Percentiles rank a stretch among this genome's conserved stretches.
These are phyloP conservation scores for Trichoderma atrobrunneum DNA, from an alignment of 2,329 filamentous ascomycete genomes.

Conservation along the genomic window DNA sequence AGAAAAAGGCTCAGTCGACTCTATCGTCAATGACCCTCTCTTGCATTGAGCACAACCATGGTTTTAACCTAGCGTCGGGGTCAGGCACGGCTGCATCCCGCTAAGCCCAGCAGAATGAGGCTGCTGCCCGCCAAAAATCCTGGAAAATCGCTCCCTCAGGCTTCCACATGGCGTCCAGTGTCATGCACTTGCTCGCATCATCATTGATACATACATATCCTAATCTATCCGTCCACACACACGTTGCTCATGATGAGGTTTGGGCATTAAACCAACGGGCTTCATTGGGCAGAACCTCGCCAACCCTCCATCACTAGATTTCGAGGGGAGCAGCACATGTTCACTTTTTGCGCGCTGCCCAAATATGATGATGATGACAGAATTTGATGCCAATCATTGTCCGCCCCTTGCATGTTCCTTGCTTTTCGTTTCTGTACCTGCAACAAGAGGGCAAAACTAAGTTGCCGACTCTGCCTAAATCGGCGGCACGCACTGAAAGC, in stretches of 20 bases:
- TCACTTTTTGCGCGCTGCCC: neutral
- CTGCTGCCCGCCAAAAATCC: neutral
- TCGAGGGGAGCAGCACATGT: neutral
- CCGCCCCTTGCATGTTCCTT: neutral
- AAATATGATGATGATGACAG: neutral
- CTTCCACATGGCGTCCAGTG: neutral
- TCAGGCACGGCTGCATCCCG: slow-evolving; percentile 20
- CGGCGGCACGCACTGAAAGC: no score
- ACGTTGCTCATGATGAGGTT: neutral
- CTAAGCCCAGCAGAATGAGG: neutral
- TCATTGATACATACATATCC: neutral
- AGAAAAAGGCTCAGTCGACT: neutral
- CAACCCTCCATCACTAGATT: neutral
- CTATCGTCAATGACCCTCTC: neutral
- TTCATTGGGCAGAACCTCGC: neutral
- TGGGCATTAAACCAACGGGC: neutral
- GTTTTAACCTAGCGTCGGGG: slow-evolving; percentile 4
- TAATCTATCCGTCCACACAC: neutral
- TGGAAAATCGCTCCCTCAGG: neutral
- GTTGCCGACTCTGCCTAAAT: neutral
- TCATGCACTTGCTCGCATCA: neutral
- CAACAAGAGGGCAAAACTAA: neutral
- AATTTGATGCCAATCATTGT: neutral
- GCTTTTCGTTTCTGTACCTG: neutral
- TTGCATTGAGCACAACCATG: neutral